These are phyloP conservation scores for Cryptococcus deneoformans DNA, from an alignment of 1,284 basidiomycete species.

Conservation along the genomic window DNA sequence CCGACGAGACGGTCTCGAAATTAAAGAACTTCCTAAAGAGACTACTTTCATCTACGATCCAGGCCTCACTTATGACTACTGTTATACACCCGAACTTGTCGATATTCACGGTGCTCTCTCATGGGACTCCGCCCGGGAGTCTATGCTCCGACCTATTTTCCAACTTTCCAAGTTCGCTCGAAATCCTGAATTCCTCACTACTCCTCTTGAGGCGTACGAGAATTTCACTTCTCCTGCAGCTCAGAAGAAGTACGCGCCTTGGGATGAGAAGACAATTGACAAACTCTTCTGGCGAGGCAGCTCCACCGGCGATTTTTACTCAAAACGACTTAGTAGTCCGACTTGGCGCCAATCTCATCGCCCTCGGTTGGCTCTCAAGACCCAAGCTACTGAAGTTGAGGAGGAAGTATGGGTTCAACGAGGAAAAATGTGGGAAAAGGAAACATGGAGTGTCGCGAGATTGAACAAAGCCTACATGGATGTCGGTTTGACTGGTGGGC, in stretches of 20 bases:
- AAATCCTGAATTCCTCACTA: constrained; percentile 42
- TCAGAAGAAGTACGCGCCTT: constrained; percentile 31
- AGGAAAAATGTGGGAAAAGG: constrained; percentile 30
- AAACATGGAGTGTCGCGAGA: constrained; percentile 26
- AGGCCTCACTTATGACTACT: constrained; percentile 32
- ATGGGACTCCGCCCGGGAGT: constrained; percentile 33
- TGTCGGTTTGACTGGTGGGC: constrained; percentile 44
- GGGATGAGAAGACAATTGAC: constrained; percentile 42
- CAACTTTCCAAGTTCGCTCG: constrained; percentile 44
- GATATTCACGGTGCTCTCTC: constrained; percentile 41
- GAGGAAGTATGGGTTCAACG: constrained; percentile 43
- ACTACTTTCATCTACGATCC: constrained; percentile 41
- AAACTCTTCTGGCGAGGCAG: constrained; percentile 52
- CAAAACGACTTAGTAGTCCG: constrained; percentile 23
- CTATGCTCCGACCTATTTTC: constrained; percentile 44
- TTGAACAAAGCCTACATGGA: constrained; percentile 49
- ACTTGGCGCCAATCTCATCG: constrained; percentile 48
- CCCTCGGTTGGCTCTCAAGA: constrained; percentile 40
- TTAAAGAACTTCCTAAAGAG: constrained; percentile 9
- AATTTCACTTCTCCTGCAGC: constrained; percentile 27
- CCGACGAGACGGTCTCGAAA: constrained; percentile 7
- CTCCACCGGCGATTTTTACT: constrained; percentile 48
- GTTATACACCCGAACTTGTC: constrained; percentile 35
- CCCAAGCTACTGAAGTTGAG: constrained; percentile 31
- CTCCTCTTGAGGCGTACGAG: constrained; percentile 45